phyloP scores from a whole-genome alignment of 768 basidiomycete species.

The Hemileccinum rubropunctum region DNA sequence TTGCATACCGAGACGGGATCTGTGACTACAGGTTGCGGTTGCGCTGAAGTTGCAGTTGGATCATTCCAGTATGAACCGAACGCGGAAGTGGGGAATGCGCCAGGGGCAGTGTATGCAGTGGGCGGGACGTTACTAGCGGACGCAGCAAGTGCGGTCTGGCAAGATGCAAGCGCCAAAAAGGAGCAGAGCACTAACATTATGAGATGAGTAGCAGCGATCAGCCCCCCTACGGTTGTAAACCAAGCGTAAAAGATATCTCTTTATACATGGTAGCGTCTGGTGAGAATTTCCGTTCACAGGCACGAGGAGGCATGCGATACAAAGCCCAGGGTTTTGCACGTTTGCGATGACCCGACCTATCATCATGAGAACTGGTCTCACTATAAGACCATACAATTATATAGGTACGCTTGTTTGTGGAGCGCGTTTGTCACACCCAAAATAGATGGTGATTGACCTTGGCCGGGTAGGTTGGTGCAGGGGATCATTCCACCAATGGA shows the following conservation, averaged over 20 bases:
- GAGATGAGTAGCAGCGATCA: background rate
- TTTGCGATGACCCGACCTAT: background rate
- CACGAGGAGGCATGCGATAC: background rate
- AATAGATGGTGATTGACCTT: background rate
- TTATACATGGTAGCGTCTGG: background rate
- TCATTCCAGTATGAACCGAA: slow-evolving; percentile 63
- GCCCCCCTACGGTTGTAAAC: too few relatives aligned
- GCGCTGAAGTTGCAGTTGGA: slow-evolving; percentile 65
- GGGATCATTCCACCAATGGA: too few relatives aligned
- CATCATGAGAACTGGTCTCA: background rate
- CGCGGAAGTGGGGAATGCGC: slow-evolving; percentile 56
- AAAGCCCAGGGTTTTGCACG: background rate
- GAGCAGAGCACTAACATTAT: background rate
- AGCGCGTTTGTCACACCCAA: background rate
- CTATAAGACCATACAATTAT: background rate
- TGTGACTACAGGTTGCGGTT: slow-evolving; percentile 67
- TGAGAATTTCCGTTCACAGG: background rate
- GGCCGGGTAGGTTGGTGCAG: too few relatives aligned
- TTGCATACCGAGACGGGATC: slow-evolving; percentile 57
- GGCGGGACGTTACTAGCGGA: background rate
- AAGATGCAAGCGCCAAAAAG: background rate
- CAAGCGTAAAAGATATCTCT: background rate
- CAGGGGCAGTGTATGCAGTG: slow-evolving; percentile 54
- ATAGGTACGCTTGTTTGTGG: background rate
- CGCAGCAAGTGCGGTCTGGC: background rate